Percentiles rank a stretch among this genome's conserved stretches.
phyloP scores from a whole-genome alignment of 2,329 filamentous ascomycete genomes.

The Trichoderma oligosporum region DNA sequence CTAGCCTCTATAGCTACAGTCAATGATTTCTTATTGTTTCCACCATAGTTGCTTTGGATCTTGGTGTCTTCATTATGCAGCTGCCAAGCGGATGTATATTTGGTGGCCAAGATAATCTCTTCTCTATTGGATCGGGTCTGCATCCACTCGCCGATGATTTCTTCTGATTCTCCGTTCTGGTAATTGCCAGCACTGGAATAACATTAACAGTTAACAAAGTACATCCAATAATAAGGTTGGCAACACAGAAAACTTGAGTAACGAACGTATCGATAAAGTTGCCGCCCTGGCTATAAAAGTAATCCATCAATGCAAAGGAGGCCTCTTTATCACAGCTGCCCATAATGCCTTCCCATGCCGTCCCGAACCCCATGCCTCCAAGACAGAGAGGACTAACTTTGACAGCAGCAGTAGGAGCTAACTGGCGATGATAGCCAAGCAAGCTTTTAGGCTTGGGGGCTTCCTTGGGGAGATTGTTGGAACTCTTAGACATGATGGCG shows the following conservation, averaged over 20 bases:
- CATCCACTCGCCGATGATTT: constrained; percentile 53
- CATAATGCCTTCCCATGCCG: constrained; percentile 44
- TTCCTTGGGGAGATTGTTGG: constrained; percentile 3
- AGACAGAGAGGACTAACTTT: constrained; percentile 28
- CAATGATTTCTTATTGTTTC: constrained; percentile 39
- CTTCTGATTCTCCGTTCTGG: constrained; percentile 48
- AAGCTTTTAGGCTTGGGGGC: constrained; percentile 21
- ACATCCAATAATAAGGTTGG: background rate
- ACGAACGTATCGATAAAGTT: constrained; percentile 58
- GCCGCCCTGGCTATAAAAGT: constrained; percentile 41
- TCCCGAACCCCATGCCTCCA: constrained; percentile 27
- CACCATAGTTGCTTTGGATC: constrained; percentile 33
- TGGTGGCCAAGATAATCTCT: constrained; percentile 46
- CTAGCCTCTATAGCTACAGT: constrained; percentile 38
- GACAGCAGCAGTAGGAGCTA: constrained; percentile 25
- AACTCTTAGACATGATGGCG: background rate
- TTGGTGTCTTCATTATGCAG: constrained; percentile 16
- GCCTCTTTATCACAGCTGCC: constrained; percentile 24
- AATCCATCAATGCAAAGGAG: constrained; percentile 14
- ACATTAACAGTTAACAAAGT: background rate
- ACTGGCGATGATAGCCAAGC: constrained; percentile 25
- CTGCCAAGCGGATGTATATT: constrained; percentile 43
- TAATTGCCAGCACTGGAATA: constrained; percentile 40
- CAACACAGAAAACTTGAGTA: background rate
- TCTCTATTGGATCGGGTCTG: constrained; percentile 41